phyloP scores from a whole-genome alignment of 257 asterid species.

The Ligustrum vulgare region DNA sequence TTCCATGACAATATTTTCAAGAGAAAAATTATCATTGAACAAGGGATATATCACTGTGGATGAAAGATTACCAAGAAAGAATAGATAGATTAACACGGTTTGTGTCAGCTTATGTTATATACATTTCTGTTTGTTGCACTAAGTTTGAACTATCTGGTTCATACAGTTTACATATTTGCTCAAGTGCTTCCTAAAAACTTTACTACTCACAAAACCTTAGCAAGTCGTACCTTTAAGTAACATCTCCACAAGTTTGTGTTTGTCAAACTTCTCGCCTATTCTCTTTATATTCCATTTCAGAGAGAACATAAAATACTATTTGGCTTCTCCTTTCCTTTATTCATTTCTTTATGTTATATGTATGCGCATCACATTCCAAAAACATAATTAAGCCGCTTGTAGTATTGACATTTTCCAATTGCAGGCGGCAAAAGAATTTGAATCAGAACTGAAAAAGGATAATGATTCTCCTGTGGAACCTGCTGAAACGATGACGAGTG shows the following conservation, averaged over 20 bases:
- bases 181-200: neutral
- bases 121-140: neutral
- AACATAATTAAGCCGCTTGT: neutral
- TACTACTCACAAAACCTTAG: neutral
- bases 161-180: neutral
- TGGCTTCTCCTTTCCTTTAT: neutral
- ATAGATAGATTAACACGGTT: neutral
- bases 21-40: neutral
- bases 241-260: neutral
- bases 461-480: slow-evolving; percentile 40
- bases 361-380: neutral
- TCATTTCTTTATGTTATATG: neutral
- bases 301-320: neutral
- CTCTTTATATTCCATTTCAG: neutral
- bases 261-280: neutral
- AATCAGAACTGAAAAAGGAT: slow-evolving; percentile 79
- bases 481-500: slow-evolving; percentile 30
- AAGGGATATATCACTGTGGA: neutral
- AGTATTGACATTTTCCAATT: slow-evolving; percentile 12
- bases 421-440: slow-evolving; percentile 93
- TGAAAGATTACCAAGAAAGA: neutral
- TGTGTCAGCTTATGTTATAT: neutral
- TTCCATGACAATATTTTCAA: neutral
- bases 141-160: neutral
- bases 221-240: neutral